Evolutionary conservation across 169 alveolate species (phyloP), one percentile per base, ranked within the genome.

Genomic region (Plasmodium yoelii): DNA sequence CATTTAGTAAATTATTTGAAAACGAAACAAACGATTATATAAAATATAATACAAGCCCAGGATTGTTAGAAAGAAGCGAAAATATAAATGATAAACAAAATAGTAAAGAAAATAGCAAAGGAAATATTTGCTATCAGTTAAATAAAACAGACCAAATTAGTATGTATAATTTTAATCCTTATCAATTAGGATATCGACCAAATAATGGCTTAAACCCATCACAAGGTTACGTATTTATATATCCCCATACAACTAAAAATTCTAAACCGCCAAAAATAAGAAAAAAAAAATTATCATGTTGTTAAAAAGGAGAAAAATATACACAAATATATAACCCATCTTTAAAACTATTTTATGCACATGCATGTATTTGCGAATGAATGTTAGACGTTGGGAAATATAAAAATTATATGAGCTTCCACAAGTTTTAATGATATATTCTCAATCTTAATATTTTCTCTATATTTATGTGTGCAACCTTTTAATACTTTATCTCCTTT

Each of bases 201-300:
- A 74, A 74, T 18, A 74, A 74, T n/a, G 88, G 88, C 6, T 74
- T 74, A 55, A 74, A 74, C 10, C 88, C 88, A 1, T 26, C 88
- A 19, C 75, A 74, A 34, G 88, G 88, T 12, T 74, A 74, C 22
- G 18, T 74, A 67, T 53, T 74, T 34, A 74, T 74, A 18, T 74
- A 74, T 39, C 88, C 88, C 12, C 70, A 74, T 39, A 34, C 46
- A 39, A 61, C 88, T 4, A 13, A 61, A 8, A 61, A 55, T 18
- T 61, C 88, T 9, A 42, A 61, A 5, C 75, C 88, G 9, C 88
- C 88, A 28, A 61, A 60, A 74, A 61, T 74, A 42, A 59, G 10
- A 65, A 74, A 74, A 44, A 34, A 74, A 74, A 74, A 61, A 34
- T 18, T 74, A 34, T 2, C 67, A 63, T 74, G 88, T 24, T 74